Evolutionary conservation across 2,329 filamentous ascomycete genomes (phyloP).

Genomic region (Hypoxylon sp.): DNA sequence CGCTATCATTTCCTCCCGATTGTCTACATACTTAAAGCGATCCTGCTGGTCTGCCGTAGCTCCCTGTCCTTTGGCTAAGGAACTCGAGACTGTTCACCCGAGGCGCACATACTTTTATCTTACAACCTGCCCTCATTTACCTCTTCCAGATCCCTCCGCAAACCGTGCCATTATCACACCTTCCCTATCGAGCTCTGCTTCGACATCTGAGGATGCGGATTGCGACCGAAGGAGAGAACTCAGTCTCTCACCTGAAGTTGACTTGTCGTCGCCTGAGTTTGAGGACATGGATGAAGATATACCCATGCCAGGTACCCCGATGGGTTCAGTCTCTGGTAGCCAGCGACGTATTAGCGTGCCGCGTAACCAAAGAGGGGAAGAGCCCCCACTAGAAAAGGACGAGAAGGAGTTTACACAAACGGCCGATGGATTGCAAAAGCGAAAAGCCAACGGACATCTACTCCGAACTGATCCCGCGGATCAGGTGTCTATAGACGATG

Average conservation of each 20-base stretch:
- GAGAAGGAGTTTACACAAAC: conserved; percentile 98
- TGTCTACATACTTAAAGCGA: conserved; percentile 91
- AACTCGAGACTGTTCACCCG: conserved; percentile 91
- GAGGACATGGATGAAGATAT: conserved; percentile 78
- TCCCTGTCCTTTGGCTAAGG: conserved; percentile 92
- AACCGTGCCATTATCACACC: conserved; percentile 81
- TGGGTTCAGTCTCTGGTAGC: conserved; percentile 66
- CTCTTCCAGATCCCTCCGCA: conserved; percentile 76
- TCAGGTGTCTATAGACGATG: conserved; percentile 60
- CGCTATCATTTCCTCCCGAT: conserved; percentile 92
- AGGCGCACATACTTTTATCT: conserved; percentile 97
- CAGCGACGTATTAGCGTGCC: conserved; percentile 59
- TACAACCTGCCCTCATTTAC: conserved; percentile 86
- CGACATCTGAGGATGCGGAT: conserved; percentile 80
- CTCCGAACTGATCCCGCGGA: conserved; percentile 56
- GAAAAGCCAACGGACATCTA: conserved; percentile 68
- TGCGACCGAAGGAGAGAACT: conserved; percentile 76
- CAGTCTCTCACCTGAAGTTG: conserved; percentile 93
- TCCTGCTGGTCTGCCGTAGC: conserved; percentile 81
- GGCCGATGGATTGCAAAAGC: conserved; percentile 83
- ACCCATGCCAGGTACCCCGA: conserved; percentile 72
- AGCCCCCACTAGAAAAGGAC: conserved; percentile 91
- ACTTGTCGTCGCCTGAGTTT: conserved; percentile 88
- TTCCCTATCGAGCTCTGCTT: conserved; percentile 80
- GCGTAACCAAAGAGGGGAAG: conserved; percentile 80